phyloP scores from a whole-genome alignment of 1,139 yeast genomes.

The Blastobotrys proliferans region DNA sequence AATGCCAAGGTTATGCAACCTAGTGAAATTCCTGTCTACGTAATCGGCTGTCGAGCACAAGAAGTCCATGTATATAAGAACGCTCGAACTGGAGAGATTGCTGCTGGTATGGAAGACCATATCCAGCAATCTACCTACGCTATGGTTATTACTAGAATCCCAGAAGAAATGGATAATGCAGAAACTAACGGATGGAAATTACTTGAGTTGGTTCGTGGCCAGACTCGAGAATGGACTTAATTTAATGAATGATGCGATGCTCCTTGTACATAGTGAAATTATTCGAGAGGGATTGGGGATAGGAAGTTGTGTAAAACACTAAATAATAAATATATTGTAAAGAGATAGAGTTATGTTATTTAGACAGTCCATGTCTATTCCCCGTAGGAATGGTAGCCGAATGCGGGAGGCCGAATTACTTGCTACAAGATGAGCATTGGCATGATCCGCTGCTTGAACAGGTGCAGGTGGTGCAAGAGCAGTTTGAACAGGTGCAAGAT shows the following conservation, averaged over 20 bases:
- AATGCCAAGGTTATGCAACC: conserved; percentile 88
- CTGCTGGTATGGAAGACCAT: conserved; percentile 95
- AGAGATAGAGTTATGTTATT: no score
- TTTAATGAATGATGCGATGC: no score
- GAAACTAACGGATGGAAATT: conserved; percentile 98
- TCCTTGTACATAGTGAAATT: no score
- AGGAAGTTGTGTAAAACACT: no score
- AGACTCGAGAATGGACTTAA: conserved; percentile 81
- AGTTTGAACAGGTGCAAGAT: conserved; percentile 3
- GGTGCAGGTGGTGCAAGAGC: conserved; percentile 7
- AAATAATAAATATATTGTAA: no score
- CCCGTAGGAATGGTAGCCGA: no score
- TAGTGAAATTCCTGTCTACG: conserved; percentile 87
- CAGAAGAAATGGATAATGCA: conserved; percentile 84
- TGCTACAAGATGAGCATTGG: conserved; percentile 5
- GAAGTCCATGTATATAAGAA: conserved; percentile 89
- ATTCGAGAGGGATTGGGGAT: no score
- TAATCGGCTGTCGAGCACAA: conserved; percentile 94
- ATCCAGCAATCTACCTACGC: conserved; percentile 92
- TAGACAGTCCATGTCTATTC: no score
- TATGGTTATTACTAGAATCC: conserved; percentile 88
- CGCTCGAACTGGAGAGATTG: conserved; percentile 87
- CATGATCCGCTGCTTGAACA: conserved; percentile 1
- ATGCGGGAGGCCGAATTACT: no score
- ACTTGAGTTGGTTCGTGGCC: conserved; percentile 92